Conservation (phyloP, 73 alveolate genomes). For the Paramecium caudatum region DNA sequence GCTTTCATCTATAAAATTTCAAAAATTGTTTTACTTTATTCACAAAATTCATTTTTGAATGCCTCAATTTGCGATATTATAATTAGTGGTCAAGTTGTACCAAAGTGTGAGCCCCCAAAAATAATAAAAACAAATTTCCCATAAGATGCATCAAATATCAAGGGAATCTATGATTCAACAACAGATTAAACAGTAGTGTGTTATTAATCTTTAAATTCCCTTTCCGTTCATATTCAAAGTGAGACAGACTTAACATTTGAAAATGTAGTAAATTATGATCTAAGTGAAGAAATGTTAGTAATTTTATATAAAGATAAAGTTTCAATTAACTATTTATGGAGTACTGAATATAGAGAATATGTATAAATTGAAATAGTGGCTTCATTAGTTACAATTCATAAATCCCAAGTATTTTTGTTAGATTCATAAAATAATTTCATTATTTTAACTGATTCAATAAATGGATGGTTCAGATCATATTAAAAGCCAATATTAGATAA, state of each 20-base stretch:
- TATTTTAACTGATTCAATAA: not conserved
- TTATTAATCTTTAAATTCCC: too few species aligned
- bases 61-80: too few species aligned
- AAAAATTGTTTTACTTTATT: not conserved
- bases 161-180: too few species aligned
- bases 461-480: conserved; percentile 13
- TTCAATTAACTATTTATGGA: not conserved
- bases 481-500: not conserved
- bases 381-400: not conserved
- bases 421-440: not conserved
- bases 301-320: not conserved
- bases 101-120: too few species aligned
- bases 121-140: too few species aligned
- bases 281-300: not conserved
- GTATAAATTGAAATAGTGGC: not conserved
- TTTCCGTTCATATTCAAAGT: too few species aligned
- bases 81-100: too few species aligned
- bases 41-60: too few species aligned
- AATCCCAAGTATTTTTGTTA: not conserved
- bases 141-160: too few species aligned
- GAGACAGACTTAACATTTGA: too few species aligned
- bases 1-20: not conserved
- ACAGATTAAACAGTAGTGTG: too few species aligned
- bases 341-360: not conserved
- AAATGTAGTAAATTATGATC: too few species aligned